Percentiles rank a stretch among this genome's conserved stretches.
Conservation (phyloP, 495 filamentous ascomycete genomes). For the Aspergillus nanangensis region DNA sequence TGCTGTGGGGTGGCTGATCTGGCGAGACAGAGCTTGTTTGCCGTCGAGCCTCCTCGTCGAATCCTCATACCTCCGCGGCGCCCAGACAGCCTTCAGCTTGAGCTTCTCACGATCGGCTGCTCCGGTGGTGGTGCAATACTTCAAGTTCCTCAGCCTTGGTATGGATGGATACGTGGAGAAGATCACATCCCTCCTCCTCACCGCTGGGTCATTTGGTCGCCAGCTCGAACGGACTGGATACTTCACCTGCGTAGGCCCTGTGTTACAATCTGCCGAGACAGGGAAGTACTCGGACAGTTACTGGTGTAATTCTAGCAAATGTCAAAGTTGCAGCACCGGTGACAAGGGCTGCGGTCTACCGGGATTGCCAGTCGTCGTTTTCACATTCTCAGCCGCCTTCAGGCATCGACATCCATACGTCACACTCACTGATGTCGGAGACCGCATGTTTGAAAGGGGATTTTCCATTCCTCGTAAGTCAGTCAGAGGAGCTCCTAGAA, state of each 20-base stretch:
- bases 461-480: conserved; percentile 3
- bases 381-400: conserved; percentile 60
- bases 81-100: conserved; percentile 67
- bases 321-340: too few relatives aligned
- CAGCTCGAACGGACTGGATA: conserved; percentile 65
- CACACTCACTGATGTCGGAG: conserved; percentile 59
- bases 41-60: conserved; percentile 72
- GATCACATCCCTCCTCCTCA: conserved; percentile 69
- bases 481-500: not conserved
- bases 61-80: conserved; percentile 71
- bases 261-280: conserved; percentile 49
- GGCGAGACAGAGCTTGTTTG: conserved; percentile 63
- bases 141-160: conserved; percentile 71
- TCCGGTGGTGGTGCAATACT: conserved; percentile 72
- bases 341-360: conserved; percentile 17
- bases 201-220: conserved; percentile 63
- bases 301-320: too few relatives aligned
- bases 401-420: conserved; percentile 55
- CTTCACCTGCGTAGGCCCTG: conserved; percentile 61
- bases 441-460: conserved; percentile 15
- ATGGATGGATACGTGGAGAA: conserved; percentile 59
- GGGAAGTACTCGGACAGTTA: too few relatives aligned
- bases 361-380: conserved; percentile 68
- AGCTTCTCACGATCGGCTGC: conserved; percentile 73
- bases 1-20: conserved; percentile 73